Percentiles rank a stretch among this genome's conserved stretches.
phyloP scores from a whole-genome alignment of 176 grass and related monocot genomes.

The Phoenix roebelenii region DNA sequence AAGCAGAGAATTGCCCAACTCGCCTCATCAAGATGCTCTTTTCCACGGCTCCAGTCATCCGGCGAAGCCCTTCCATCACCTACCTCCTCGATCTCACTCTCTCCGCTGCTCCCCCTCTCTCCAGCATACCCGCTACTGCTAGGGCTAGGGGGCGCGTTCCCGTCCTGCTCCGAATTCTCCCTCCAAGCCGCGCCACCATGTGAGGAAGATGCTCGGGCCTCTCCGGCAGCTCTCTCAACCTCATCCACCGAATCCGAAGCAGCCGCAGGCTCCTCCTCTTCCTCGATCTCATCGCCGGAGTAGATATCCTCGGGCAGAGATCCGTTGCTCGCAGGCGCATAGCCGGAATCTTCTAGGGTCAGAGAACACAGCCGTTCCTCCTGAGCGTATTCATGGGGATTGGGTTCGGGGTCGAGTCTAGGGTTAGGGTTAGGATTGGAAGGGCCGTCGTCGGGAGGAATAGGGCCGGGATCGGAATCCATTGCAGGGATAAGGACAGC shows the following conservation, averaged over 20 bases:
- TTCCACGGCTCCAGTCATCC: conserved; percentile 57
- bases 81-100: conserved; percentile 43
- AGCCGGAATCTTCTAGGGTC: conserved; percentile 11
- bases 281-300: conserved; percentile 12
- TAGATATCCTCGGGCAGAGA: conserved; percentile 63
- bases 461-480: conserved; percentile 16
- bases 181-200: conserved; percentile 25
- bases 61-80: conserved; percentile 10
- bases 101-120: conserved; percentile 72
- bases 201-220: conserved; percentile 10
- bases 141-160: conserved; percentile 52
- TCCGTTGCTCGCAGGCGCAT: conserved; percentile 20
- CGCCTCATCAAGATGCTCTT: conserved; percentile 78
- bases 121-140: conserved; percentile 88
- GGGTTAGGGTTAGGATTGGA: conserved; percentile 31
- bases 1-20: neutral
- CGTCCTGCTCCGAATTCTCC: conserved; percentile 21
- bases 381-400: neutral
- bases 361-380: conserved; percentile 10
- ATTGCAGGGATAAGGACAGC: conserved; percentile 5
- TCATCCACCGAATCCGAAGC: conserved; percentile 14
- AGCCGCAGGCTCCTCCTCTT: too few species aligned
- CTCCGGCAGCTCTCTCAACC: conserved; percentile 1
- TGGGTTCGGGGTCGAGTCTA: neutral
- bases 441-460: conserved; percentile 11